Evolutionary conservation across 768 basidiomycete genomes (phyloP), one percentile per base, ranked within the genome.

Genomic region (Suillus ampliporus): DNA sequence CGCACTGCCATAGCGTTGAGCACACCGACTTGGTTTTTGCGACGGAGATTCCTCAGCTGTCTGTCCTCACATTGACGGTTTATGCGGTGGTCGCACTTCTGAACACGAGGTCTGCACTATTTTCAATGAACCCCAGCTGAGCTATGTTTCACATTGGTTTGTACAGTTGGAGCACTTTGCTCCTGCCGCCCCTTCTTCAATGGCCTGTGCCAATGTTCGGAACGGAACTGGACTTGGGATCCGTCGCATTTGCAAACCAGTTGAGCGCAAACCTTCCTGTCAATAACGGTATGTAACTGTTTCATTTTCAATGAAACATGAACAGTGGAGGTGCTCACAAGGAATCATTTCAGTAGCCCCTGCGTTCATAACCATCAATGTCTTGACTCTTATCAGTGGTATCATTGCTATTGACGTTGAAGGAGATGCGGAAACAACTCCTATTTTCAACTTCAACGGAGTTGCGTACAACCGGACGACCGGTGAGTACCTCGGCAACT

Each of bases 241-340:
- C 41, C 5, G 5, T 43, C 6, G 41, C 41, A 8, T 43, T 43
- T 43, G 11, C 41, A 19, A 19, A 17, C 19, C 17, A 43, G 41
- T 43, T 43, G 5, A 43, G 15, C 17, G 19, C 17, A 1, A 19
- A 43, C 11, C 17, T 43, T n/a, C n/a, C n/a, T n/a, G n/a, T n/a
- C n/a, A 7, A 6, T 9, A 4, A 1, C 41, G 5, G 6, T 15
- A 13, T 1, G n/a, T n/a, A n/a, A n/a, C n/a, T n/a, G n/a, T n/a
- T n/a, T n/a, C n/a, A n/a, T n/a, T n/a, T n/a, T n/a, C 14, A 43
- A 37, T 37, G 35, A 5, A 5, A 37, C 41, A 43, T 19, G 5
- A 5, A 43, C 17, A 43, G 41, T 43, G 41, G 41, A 8, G 15
- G 19, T 19, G 17, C 41, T 43, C 19, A 43, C 17, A 19, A 5